Base-by-base conservation (phyloP, 2,329 filamentous ascomycete genomes). In the Amphichorda felina region DNA sequence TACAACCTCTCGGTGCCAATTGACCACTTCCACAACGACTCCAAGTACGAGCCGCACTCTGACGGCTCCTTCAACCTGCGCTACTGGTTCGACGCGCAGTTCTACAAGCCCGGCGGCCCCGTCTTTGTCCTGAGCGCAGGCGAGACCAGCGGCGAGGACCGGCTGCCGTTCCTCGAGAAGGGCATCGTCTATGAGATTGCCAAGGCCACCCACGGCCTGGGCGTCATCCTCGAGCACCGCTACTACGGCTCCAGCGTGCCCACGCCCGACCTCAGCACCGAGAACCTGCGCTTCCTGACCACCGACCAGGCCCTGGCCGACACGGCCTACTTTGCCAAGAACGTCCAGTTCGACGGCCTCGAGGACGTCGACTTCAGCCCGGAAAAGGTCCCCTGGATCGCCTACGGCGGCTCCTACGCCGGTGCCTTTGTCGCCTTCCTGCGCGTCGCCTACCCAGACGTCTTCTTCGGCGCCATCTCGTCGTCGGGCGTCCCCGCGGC, bases 261-360 rank as follows among this genome's bases (percentile, higher is more conserved):
- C 0, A 72, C 73, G 0, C 53, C 66, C 1, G 70, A 88, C 47
- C 64, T 89, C 29, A 66, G 57, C 45, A 79, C 75, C 0, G 61
- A 82, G 50, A 88, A 73, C 45, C 59, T 93, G 43, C 78, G 86
- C 3, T 94, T 91, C 62, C 61, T 94, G 48, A 80, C 82, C 1
- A 91, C 85, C 0, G 82, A 88, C 45, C 86, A 94, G 54, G 77
- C 85, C 0, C 53, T 93, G 27, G 85, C 84, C 7, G 86, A 94
- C 52, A 75, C 79, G 30, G 82, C 76, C 2, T 93, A 84, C 56
- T 93, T 94, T 56, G 82, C 84, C 0, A 58, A 73, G 41, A 70
- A 91, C 43, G 67, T 87, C 28, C 62, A 74, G 34, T 87, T 88
- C 41, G 64, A 73, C 0, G 83, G 83, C 0, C 57, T 87, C 5